Percentiles rank a stretch among this genome's conserved stretches.
These are phyloP conservation scores for Cupressus sempervirens DNA, from an alignment of 75 land plant genomes.

Conservation along the genomic window DNA sequence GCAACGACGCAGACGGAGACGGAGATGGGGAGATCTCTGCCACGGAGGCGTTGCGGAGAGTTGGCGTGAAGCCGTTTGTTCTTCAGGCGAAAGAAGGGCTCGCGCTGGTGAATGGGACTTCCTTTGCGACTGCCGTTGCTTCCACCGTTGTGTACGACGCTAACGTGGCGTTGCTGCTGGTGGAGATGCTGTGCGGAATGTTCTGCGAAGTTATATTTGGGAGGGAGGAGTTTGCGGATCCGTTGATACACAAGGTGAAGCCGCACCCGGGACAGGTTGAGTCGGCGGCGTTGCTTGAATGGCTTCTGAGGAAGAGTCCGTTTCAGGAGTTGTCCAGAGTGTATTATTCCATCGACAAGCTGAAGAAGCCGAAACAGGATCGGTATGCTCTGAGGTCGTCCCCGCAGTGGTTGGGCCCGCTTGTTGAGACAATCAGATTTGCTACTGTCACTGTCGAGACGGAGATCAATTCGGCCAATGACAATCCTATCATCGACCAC, in stretches of 20 bases:
- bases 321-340: constrained; percentile 24
- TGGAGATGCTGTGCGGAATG: constrained; percentile 22
- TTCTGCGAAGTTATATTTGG: constrained; percentile 43
- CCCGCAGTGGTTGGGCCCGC: constrained; percentile 27
- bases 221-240: constrained; percentile 13
- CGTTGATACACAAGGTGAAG: constrained; percentile 24
- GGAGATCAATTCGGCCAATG: constrained; percentile 27
- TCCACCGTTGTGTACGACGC: constrained; percentile 23
- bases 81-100: constrained; percentile 30
- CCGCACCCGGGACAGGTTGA: constrained; percentile 48
- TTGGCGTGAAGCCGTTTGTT: constrained; percentile 11
- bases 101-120: constrained; percentile 33
- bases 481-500: constrained; percentile 2
- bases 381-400: constrained; percentile 25
- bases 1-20: background rate
- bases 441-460: constrained; percentile 19
- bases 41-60: constrained; percentile 13
- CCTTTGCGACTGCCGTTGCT: constrained; percentile 26
- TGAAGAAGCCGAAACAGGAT: constrained; percentile 14
- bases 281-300: constrained; percentile 42
- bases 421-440: constrained; percentile 17
- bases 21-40: constrained; percentile 15
- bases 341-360: constrained; percentile 27
- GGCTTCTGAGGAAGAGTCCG: constrained; percentile 26
- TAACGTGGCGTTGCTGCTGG: constrained; percentile 16